Evolutionary conservation across 106 monocot genomes (phyloP), one percentile per base, ranked within the genome.

Genomic region (Triglochin maritima): DNA sequence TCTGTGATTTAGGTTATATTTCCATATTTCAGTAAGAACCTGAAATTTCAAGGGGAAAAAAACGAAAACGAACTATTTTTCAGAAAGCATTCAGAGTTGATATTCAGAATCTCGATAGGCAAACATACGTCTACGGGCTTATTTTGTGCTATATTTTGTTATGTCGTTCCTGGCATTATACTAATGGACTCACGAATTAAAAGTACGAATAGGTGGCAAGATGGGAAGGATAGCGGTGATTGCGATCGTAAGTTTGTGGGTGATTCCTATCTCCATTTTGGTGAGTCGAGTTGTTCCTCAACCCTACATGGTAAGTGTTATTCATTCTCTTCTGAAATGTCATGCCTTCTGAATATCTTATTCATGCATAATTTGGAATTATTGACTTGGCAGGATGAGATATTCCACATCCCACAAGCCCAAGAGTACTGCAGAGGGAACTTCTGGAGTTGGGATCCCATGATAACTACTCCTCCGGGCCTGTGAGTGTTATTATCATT

Each of bases 401-500:
- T 92, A 74, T 98, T 98, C 63, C 91, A 92, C 72, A 64, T 98
- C 41, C 96, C 88, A 50, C 88, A 98, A 69, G 91, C 82, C 43
- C 87, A 88, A 66, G 59, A 66, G 29, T 92, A 98, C 75, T 98
- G 96, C 73, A 44, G 63, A 29, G 88, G 96, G 29, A 78, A 92
- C 56, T 86, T 92, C 71, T 57, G 72, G 44, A 76, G 69, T 48
- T 98, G 96, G 96, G 88, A 98, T 88, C 91, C 96, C 62, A 98
- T 92, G 96, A 98, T 92, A 74, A 98, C 96, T 57, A 92, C 96
- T 43, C 96, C 88, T 69, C 96, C 96, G 71, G 96, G 96, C 51
- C 47, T 98, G 96, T 91, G 59, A 84, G 91, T 72, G 8, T 16
- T 14, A 9, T n/a, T 7, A 9, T 53, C 9, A 2, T 66, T 51